Conservation (phyloP, 2,329 filamentous ascomycete species). For the Beauveria varroae region DNA sequence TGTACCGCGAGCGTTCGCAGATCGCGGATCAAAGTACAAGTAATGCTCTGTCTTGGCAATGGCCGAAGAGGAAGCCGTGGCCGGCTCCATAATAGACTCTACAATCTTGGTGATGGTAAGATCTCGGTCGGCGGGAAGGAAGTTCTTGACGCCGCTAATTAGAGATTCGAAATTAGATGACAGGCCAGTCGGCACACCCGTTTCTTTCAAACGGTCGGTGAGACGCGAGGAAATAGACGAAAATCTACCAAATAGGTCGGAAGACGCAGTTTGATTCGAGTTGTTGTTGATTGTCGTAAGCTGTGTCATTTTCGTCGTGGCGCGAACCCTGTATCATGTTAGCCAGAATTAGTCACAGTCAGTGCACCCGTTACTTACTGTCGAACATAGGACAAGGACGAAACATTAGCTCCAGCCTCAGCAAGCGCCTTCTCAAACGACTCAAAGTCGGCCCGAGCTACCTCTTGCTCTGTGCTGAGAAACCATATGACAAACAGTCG, state of each 20-base stretch:
- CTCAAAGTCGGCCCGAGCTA: conserved; percentile 73
- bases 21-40: conserved; percentile 93
- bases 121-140: conserved; percentile 92
- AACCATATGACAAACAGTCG: conserved; percentile 96
- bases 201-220: conserved; percentile 90
- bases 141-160: conserved; percentile 95
- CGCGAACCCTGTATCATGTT: conserved; percentile 58
- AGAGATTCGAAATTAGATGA: conserved; percentile 85
- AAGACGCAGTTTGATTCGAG: conserved; percentile 54
- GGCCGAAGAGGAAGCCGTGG: conserved; percentile 79
- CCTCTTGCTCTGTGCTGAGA: conserved; percentile 84
- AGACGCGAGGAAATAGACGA: conserved; percentile 85
- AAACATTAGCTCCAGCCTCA: conserved; percentile 66
- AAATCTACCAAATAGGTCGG: conserved; percentile 87
- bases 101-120: conserved; percentile 96
- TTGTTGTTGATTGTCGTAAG: conserved; percentile 82
- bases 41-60: conserved; percentile 96
- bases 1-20: conserved; percentile 84
- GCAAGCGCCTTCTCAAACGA: conserved; percentile 80
- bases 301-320: conserved; percentile 97
- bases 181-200: conserved; percentile 61
- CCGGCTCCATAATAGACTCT: conserved; percentile 95
- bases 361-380: conserved; percentile 48
- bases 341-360: conserved; percentile 13
- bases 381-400: conserved; percentile 76